A percentile compares a stretch with the other conserved stretches of the same genome.
Evolutionary conservation across 192 early-diverging fungal genomes (phyloP).

Genomic region (Rhizophagus sp.): DNA sequence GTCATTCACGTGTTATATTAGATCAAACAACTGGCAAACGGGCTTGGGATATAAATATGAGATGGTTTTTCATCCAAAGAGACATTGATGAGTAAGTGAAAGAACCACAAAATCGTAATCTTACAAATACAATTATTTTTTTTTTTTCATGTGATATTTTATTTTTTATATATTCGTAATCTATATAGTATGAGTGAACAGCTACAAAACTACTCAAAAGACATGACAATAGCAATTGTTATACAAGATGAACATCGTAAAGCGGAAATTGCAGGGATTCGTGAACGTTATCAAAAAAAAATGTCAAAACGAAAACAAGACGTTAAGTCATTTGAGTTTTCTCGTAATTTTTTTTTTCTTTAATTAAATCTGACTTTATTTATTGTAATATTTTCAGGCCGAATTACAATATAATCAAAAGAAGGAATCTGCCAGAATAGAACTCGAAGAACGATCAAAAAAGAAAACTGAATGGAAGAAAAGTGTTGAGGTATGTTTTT

Average conservation of each 20-base stretch:
- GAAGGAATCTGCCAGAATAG: not conserved
- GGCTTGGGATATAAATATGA: not conserved
- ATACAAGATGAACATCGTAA: slow-evolving; percentile 11
- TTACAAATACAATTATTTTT: not conserved
- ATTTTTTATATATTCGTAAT: not conserved
- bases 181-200: slow-evolving; percentile 29
- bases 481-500: not conserved
- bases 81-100: slow-evolving; percentile 24
- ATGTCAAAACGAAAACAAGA: not conserved
- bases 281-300: not conserved
- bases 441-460: not conserved
- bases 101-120: not conserved
- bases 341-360: not conserved
- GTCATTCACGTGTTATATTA: slow-evolving; percentile 19
- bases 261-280: not conserved
- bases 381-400: not conserved
- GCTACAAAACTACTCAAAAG: slow-evolving; percentile 10
- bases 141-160: not conserved
- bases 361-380: not conserved
- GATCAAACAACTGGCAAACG: not conserved
- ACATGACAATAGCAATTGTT: slow-evolving; percentile 15
- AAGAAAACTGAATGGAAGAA: slow-evolving; percentile 10
- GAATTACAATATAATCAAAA: not conserved
- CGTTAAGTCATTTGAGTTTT: not conserved
- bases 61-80: slow-evolving; percentile 31